A percentile compares a stretch with the other conserved stretches of the same genome.
phyloP scores from a whole-genome alignment of 1,284 basidiomycete species.

The Lentinula novae-zelandiae region DNA sequence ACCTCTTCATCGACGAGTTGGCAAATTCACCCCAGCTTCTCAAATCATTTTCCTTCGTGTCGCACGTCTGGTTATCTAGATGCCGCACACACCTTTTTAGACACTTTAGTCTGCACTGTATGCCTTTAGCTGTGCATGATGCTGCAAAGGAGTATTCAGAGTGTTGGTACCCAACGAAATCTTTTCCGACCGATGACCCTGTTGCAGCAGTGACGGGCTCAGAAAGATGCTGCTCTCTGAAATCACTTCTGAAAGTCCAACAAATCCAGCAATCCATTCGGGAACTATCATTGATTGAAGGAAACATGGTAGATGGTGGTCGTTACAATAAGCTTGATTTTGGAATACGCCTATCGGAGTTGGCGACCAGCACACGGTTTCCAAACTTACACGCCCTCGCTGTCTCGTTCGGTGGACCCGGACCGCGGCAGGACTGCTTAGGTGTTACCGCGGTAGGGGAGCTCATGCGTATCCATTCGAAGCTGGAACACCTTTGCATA shows the following conservation, averaged over 20 bases:
- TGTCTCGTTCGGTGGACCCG: not conserved
- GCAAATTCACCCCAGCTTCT: not conserved
- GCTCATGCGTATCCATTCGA: not conserved
- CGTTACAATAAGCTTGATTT: not conserved
- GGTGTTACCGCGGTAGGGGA: not conserved
- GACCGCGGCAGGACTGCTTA: not conserved
- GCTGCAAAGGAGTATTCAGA: not conserved
- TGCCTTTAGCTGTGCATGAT: not conserved
- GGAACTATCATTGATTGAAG: not conserved
- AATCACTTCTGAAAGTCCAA: not conserved
- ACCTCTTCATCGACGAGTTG: constrained; percentile 6
- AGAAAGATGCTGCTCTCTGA: not conserved
- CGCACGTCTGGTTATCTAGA: not conserved
- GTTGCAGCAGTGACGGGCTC: not conserved
- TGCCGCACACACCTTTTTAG: constrained; percentile 6
- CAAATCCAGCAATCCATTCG: not conserved
- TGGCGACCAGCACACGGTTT: not conserved
- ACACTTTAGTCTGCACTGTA: not conserved
- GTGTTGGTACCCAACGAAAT: not conserved
- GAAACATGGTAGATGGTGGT: not conserved
- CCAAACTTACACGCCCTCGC: not conserved
- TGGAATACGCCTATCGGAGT: not conserved
- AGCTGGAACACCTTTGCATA: not conserved
- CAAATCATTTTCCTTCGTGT: constrained; percentile 8
- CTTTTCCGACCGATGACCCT: not conserved